Base-by-base conservation (phyloP, 805 yeast species). In the Monosporozyma yasuniensis region DNA sequence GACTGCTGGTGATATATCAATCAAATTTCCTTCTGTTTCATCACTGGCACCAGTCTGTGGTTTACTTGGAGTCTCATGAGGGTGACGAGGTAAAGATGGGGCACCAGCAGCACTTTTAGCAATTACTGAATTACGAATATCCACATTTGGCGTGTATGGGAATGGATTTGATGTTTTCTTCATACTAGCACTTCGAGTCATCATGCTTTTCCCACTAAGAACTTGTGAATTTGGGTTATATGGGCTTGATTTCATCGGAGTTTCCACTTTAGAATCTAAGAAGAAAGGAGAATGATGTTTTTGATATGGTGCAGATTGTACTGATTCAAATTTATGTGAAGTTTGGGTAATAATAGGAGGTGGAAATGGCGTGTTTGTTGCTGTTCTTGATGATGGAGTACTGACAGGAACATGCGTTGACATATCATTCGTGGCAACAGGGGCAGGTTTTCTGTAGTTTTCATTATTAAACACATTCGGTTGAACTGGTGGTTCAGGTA, bases 91-190 rank as follows among this genome's bases (percentile, higher is more conserved):
- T 16, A 9, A 16, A 35, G 21, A 4, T 35, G 22, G 22, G 2
- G 12, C 10, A 14, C 35, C 16, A 32, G 2, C n/a, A 12, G 16
- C 14, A 7, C 35, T 32, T 18, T 35, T 35, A 18, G 4, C 39
- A 8, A 35, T 19, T 4, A 9, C 19, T 4, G 30, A 18, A n/a
- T 25, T 25, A 42, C 21, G 30, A 42, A 25, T 42, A 14, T 39
- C 27, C 27, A 39, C 28, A 21, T 22, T 39, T 5, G 46, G 39
- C 2, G n/a, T 19, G 22, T 44, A 44, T 4, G 46, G 46, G 39
- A 44, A 44, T 8, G 46, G 46, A 32, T 44, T 44, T 6, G 46
- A 32, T 32, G 39, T 21, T 14, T 39, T 39, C n/a, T 39, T 39
- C 28, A 39, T 18, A 39, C 22, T 35, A 9, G 39, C 12, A 16